phyloP scores from a whole-genome alignment of 257 asterid genomes.

The Phtheirospermum japonicum region DNA sequence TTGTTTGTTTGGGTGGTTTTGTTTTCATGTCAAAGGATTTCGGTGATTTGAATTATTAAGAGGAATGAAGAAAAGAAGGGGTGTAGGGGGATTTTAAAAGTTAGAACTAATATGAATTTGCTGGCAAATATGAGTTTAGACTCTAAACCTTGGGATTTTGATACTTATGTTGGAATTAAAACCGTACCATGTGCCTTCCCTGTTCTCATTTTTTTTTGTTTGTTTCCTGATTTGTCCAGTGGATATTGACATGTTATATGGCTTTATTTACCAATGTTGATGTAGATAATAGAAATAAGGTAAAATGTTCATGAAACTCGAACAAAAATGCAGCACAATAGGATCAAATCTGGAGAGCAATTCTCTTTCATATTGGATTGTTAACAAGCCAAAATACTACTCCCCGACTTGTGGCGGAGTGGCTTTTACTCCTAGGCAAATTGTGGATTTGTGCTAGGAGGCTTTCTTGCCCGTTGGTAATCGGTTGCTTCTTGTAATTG shows the following conservation, averaged over 20 bases:
- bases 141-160: slow-evolving; percentile 3
- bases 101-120: slow-evolving; percentile 11
- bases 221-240: background rate
- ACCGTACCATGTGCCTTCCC: background rate
- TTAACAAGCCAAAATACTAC: background rate
- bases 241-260: background rate
- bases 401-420: too few relatives aligned
- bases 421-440: too few relatives aligned
- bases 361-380: slow-evolving; percentile 5
- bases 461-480: too few relatives aligned
- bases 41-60: slow-evolving; percentile 9
- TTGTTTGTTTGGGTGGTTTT: background rate
- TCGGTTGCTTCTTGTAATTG: too few relatives aligned
- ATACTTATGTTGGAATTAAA: background rate
- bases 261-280: background rate
- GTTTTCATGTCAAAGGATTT: background rate
- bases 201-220: background rate
- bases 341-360: slow-evolving; percentile 7
- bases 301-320: slow-evolving; percentile 14
- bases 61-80: slow-evolving; percentile 6
- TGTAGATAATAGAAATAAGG: background rate
- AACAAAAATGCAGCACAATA: background rate
- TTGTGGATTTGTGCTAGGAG: too few relatives aligned
- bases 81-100: background rate
- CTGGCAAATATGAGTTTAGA: slow-evolving; percentile 15